Conservation (phyloP, 2,329 filamentous ascomycete genomes). For the Lachnellula occidentalis region DNA sequence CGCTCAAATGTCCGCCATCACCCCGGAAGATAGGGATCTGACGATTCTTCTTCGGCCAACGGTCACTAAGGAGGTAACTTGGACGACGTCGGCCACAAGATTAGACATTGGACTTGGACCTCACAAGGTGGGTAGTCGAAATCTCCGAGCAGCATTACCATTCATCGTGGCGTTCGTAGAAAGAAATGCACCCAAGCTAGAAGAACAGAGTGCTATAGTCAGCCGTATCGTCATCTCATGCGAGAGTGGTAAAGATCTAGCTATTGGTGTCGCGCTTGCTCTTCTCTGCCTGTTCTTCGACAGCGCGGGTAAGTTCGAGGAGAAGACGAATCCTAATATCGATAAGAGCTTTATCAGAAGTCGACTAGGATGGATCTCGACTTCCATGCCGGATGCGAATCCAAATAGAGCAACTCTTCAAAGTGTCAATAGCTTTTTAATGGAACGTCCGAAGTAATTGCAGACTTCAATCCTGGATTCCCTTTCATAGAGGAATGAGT, state of each 20-base stretch:
- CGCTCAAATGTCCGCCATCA: conserved; percentile 13
- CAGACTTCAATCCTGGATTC: neutral
- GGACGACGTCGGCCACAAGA: conserved; percentile 32
- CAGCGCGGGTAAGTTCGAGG: conserved; percentile 47
- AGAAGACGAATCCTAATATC: conserved; percentile 33
- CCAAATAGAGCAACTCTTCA: conserved; percentile 81
- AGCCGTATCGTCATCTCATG: conserved; percentile 57
- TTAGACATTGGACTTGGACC: conserved; percentile 60
- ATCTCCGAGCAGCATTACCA: conserved; percentile 68
- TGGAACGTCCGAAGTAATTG: conserved; percentile 39
- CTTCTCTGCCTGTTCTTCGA: conserved; percentile 69
- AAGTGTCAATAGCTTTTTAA: conserved; percentile 85
- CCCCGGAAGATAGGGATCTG: conserved; percentile 2
- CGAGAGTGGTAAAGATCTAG: conserved; percentile 72
- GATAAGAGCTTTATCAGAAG: conserved; percentile 74
- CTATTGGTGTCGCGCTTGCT: conserved; percentile 71
- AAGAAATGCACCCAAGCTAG: conserved; percentile 9
- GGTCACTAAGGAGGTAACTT: conserved; percentile 40
- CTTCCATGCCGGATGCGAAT: conserved; percentile 71
- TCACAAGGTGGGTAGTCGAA: conserved; percentile 75
- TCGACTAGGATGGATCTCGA: conserved; percentile 76
- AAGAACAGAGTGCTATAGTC: neutral
- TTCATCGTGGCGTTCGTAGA: conserved; percentile 23
- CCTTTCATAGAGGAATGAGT: neutral
- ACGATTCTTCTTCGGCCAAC: conserved; percentile 39